Base-by-base conservation (phyloP, 1,284 basidiomycete genomes). In the Apiotrichum sp. region DNA sequence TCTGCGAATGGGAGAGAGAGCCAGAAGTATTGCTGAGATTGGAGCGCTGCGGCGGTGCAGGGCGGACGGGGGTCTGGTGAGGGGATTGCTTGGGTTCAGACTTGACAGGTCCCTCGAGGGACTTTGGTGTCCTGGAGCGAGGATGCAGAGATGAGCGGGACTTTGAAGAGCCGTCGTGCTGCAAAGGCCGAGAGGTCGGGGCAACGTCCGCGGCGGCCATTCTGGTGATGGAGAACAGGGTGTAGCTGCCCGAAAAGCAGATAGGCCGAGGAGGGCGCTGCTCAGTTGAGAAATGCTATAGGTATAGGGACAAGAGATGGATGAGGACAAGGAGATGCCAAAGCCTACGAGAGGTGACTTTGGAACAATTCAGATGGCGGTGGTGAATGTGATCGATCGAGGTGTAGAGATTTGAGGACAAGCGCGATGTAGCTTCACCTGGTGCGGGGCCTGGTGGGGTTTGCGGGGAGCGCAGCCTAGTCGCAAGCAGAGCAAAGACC, bases 1-100 rank as follows among this genome's bases (percentile, higher is more conserved):
- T 50, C 36, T 55, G 51, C 2, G 50, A 34, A 52, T 61, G 58
- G 10, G 59, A 52, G 16, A 58, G 58, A 10, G 49, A 31, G 29
- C 47, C 47, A 13, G 13, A 29, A 33, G 29, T 10, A 36, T 38
- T 48, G 40, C 40, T 41, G 8, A 48, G 47, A 3, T 22, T 11
- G 7, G 49, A 40, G n/a, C 49, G 49, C 6, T 31, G 41, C 1
- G 16, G 34, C 0, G 56, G 52, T 4, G 56, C 54, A 4, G 56
- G 53, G 4, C 56, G 59, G n/a, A 58, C 59, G 13, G 47, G 47
- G 10, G 50, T 47, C 8, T 53, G 50, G 6, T 47, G 50, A 4
- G 43, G 22, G 47, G 54, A 2, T 32, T 49, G 29, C 40, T 52
- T 52, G 7, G 39, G 1, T 41, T 42, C 41, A 43, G 40, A 4